Conservation (phyloP, 2,329 filamentous ascomycete species). For the Talaromyces sp. region DNA sequence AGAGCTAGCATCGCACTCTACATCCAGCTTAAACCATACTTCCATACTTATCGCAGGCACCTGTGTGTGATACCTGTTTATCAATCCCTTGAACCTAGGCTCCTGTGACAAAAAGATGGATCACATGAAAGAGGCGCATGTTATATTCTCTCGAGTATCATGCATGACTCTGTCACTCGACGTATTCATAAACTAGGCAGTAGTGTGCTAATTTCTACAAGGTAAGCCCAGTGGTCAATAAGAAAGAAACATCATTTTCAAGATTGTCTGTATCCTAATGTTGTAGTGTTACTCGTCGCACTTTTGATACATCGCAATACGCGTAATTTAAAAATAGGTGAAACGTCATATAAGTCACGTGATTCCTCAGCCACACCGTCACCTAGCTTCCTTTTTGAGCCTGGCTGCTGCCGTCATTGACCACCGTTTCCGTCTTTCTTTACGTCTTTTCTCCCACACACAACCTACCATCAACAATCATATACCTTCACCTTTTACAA, state of each 20-base stretch:
- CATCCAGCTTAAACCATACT: neutral
- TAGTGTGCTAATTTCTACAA: too few species aligned
- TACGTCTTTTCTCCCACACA: neutral
- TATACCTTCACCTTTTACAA: neutral
- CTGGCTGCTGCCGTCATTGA: slow-evolving; percentile 9
- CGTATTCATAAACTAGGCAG: neutral
- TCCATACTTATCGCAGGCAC: too few species aligned
- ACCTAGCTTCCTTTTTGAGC: neutral
- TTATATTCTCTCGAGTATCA: neutral
- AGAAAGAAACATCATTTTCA: neutral
- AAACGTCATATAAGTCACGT: slow-evolving; percentile 10
- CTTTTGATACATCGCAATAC: neutral
- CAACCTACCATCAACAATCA: neutral
- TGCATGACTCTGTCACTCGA: slow-evolving; percentile 1
- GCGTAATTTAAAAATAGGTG: too few species aligned
- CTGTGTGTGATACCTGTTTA: neutral
- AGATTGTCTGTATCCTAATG: neutral
- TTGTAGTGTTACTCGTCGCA: neutral
- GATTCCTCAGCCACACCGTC: slow-evolving; percentile 9
- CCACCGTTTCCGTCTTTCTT: slow-evolving; percentile 1
- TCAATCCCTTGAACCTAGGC: neutral
- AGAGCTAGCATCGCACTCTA: neutral
- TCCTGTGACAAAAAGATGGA: neutral
- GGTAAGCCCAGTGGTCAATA: too few species aligned
- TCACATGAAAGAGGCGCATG: slow-evolving; percentile 3